These are phyloP conservation scores for Rubia tinctorum DNA, from an alignment of 305 asterid species.

Conservation along the genomic window DNA sequence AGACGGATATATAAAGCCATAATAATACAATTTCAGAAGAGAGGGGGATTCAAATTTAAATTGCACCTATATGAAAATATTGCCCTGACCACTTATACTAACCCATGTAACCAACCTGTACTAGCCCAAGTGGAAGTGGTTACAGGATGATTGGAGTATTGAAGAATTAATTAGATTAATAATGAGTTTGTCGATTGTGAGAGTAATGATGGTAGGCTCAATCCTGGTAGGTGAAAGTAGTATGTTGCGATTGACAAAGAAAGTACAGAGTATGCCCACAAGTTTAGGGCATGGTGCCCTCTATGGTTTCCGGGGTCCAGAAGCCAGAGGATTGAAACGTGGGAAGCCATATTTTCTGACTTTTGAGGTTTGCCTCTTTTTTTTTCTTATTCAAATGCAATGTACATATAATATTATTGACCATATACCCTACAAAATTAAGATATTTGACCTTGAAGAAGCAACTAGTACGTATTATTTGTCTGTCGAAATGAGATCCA, in stretches of 20 bases:
- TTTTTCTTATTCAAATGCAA: neutral
- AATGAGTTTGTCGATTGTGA: no score
- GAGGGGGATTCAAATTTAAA: no score
- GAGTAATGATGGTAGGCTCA: neutral
- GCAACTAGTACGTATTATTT: neutral
- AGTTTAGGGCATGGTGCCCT: neutral
- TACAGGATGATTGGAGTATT: no score
- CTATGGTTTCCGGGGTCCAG: neutral
- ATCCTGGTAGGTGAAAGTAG: slow-evolving; percentile 2
- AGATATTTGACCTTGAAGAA: neutral
- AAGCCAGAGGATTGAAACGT: neutral
- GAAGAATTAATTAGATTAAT: no score
- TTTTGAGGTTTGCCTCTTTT: neutral
- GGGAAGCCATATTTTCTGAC: neutral
- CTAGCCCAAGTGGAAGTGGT: no score
- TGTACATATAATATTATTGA: neutral
- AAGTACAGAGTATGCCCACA: slow-evolving; percentile 13
- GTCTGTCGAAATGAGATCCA: neutral
- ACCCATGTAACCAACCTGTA: no score
- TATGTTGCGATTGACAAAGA: neutral
- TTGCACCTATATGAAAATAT: no score
- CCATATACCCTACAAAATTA: neutral
- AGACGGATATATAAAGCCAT: no score
- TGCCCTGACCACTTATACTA: no score
- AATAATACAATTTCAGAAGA: no score